Evolutionary conservation across 345 rosid species (phyloP).

Genomic region (Capsella bursapastoris): DNA sequence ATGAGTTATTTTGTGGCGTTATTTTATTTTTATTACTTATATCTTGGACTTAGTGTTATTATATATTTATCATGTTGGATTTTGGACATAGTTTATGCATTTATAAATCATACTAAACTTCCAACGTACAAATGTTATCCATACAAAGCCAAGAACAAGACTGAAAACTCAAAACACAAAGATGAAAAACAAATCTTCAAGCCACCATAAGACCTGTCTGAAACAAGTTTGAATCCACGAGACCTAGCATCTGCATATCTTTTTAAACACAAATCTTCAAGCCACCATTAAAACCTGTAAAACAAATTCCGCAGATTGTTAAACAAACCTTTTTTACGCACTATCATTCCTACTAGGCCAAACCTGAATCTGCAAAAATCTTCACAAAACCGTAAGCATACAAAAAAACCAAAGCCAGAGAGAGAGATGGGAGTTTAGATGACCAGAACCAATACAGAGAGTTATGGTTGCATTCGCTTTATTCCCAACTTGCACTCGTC

Average conservation of each 20-base stretch:
- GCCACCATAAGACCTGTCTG: background rate
- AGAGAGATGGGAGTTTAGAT: background rate
- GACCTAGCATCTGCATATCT: slow-evolving; percentile 8
- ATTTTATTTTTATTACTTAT: background rate
- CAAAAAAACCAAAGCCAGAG: background rate
- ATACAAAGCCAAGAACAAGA: background rate
- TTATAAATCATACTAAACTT: background rate
- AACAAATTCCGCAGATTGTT: slow-evolving; percentile 5
- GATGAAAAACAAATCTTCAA: background rate
- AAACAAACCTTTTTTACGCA: slow-evolving; percentile 10
- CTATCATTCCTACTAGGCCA: slow-evolving; percentile 4
- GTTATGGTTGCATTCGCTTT: background rate
- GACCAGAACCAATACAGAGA: slow-evolving; percentile 14
- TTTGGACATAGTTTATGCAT: too few species aligned
- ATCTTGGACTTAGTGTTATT: too few species aligned
- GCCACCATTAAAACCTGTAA: slow-evolving; percentile 27
- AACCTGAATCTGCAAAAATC: slow-evolving; percentile 33
- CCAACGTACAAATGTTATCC: background rate
- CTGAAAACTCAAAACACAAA: background rate
- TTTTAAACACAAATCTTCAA: slow-evolving; percentile 19
- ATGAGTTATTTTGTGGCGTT: background rate
- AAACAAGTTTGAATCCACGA: background rate
- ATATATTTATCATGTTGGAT: too few species aligned
- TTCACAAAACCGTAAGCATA: background rate
- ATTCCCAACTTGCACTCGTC: slow-evolving; percentile 28